A percentile compares a stretch with the other conserved stretches of the same genome.
Conservation (phyloP, 176 grass and related monocot species). For the Zoysia pacifica region DNA sequence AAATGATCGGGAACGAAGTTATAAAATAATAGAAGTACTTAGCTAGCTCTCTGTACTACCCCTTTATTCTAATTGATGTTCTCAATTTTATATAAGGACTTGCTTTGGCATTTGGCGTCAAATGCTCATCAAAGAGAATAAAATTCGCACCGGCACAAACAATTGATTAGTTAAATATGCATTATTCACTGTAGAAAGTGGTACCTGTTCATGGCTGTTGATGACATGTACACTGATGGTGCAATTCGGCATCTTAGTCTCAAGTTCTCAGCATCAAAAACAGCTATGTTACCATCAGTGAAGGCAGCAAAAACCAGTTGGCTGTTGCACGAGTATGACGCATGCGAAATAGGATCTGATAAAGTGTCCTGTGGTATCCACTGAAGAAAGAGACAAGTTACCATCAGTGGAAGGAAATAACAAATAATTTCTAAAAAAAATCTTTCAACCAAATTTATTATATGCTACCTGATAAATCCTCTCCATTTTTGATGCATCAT, state of each 20-base stretch:
- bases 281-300: constrained; percentile 75
- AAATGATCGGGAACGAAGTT: no score
- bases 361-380: constrained; percentile 80
- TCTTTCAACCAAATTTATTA: constrained; percentile 21
- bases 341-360: constrained; percentile 73
- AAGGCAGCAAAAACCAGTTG: constrained; percentile 86
- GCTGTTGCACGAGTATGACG: constrained; percentile 89
- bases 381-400: constrained; percentile 61
- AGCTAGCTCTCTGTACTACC: neutral
- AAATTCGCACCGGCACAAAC: no score
- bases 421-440: neutral
- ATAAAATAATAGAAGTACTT: neutral
- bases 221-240: constrained; percentile 62
- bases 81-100: no score
- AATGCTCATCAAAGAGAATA: no score
- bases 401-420: constrained; percentile 12
- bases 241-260: constrained; percentile 87
- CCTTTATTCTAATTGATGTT: no score
- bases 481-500: constrained; percentile 86
- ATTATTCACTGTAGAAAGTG: neutral
- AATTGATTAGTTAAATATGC: neutral
- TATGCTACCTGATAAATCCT: constrained; percentile 74
- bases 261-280: constrained; percentile 91
- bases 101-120: no score
- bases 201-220: constrained; percentile 56